These are phyloP conservation scores for Paecilomyces variotii DNA, from an alignment of 2,329 filamentous ascomycete genomes.

Conservation along the genomic window DNA sequence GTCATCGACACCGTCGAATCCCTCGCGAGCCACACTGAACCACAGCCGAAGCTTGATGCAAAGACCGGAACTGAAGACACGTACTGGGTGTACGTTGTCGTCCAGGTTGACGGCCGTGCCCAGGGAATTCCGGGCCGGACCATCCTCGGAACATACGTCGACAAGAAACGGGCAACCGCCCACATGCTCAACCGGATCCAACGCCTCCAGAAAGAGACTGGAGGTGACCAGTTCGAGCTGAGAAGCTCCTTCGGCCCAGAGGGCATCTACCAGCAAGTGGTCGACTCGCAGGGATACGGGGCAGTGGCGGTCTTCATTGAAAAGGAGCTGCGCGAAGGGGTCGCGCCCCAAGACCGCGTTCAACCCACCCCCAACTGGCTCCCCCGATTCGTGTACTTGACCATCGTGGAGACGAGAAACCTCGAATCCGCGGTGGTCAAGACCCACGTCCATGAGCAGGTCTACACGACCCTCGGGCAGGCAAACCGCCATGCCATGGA, in stretches of 20 bases:
- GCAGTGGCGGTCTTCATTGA: background rate
- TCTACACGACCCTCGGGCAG: constrained; percentile 8
- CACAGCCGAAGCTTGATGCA: background rate
- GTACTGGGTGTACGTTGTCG: background rate
- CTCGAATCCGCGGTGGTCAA: background rate
- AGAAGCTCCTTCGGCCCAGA: background rate
- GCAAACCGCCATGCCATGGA: constrained; percentile 13
- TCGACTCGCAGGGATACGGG: background rate
- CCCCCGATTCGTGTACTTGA: background rate
- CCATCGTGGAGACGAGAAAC: background rate
- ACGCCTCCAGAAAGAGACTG: background rate
- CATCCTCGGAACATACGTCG: background rate
- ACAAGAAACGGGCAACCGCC: background rate
- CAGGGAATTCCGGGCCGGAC: background rate
- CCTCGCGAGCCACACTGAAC: background rate
- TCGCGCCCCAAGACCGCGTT: background rate
- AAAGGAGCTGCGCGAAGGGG: background rate
- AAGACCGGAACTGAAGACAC: background rate
- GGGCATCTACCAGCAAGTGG: background rate
- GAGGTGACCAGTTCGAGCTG: background rate
- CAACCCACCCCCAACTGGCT: background rate
- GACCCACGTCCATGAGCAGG: background rate
- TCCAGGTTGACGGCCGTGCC: background rate
- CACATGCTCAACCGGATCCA: background rate
- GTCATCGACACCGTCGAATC: background rate